Evolutionary conservation across 2,329 filamentous ascomycete genomes (phyloP), one percentile per base, ranked within the genome.

Genomic region (Thelonectria blattea): DNA sequence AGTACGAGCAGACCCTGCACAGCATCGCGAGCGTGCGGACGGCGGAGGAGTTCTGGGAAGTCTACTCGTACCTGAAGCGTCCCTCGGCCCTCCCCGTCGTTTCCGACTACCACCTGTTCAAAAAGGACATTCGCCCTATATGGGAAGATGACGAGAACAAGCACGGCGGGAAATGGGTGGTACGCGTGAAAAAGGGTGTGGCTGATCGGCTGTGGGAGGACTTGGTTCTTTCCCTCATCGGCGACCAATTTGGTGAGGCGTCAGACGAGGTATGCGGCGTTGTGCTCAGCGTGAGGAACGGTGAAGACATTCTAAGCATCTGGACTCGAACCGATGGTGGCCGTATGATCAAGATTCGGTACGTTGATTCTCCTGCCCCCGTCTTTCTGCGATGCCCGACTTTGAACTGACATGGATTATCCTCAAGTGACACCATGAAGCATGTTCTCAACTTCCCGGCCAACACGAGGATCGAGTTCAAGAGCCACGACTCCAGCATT

Each of bases 81-180:
- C 95, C 96, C 2, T 98, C 93, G 37, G 81, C 85, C 34, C 83
- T 99, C 59, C 94, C 94, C 7, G 89, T 94, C 5, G 94, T 98
- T 30, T 97, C 93, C 22, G 95, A 99, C 78, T 99, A 97, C 74
- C 95, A 99, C 75, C 89, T 99, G 61, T 99, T 99, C 83, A 96
- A 95, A 78, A 93, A 95, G 73, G 94, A 93, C 56, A 93, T 99
- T 63, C 88, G 95, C 62, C 95, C 95, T 20, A 95, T 99, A 69
- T 99, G 95, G 95, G 95, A 99, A 77, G 95, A 99, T 70, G 93
- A 97, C 48, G 92, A 96, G 75, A 99, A 99, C 80, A 95, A 92
- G 77, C 90, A 89, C 68, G 95, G 95, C 56, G 95, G 95, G 52
- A 99, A 99, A 80, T 99, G 94, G 94, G 93, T 97, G 66, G 89